A percentile compares a stretch with the other conserved stretches of the same genome.
Conservation (phyloP, 2,329 filamentous ascomycete genomes). For the Phaeoacremonium minimum region DNA sequence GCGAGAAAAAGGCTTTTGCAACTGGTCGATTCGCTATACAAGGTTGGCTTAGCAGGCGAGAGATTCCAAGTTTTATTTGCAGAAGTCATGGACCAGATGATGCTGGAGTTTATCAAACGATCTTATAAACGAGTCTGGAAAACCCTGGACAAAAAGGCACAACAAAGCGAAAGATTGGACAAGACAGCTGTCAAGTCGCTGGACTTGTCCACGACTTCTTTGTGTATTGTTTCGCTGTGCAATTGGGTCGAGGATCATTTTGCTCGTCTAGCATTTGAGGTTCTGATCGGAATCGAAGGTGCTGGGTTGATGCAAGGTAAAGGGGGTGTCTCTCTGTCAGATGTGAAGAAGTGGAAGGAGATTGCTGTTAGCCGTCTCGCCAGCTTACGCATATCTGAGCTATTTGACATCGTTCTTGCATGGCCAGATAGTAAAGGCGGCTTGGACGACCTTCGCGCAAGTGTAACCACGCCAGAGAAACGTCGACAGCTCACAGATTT, state of each 20-base stretch:
- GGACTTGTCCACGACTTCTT: slow-evolving; percentile 35
- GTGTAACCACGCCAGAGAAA: slow-evolving; percentile 63
- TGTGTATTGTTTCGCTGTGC: slow-evolving; percentile 55
- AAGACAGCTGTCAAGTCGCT: slow-evolving; percentile 12
- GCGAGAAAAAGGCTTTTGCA: slow-evolving; percentile 48
- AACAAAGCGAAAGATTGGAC: slow-evolving; percentile 4
- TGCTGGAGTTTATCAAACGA: slow-evolving; percentile 57
- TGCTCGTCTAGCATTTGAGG: slow-evolving; percentile 58
- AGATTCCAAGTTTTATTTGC: slow-evolving; percentile 68
- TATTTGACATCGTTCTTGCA: slow-evolving; percentile 74
- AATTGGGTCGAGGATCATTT: slow-evolving; percentile 68
- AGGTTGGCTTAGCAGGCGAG: slow-evolving; percentile 66
- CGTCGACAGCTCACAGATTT: slow-evolving; percentile 66
- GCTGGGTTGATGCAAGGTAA: slow-evolving; percentile 24
- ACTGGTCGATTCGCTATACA: slow-evolving; percentile 54
- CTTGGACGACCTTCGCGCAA: slow-evolving; percentile 68
- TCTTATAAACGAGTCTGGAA: slow-evolving; percentile 62
- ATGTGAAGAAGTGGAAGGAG: slow-evolving; percentile 67
- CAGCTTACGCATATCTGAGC: slow-evolving; percentile 61
- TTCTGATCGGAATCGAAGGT: slow-evolving; percentile 43
- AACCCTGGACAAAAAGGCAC: slow-evolving; percentile 17
- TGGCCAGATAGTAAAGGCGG: slow-evolving; percentile 72
- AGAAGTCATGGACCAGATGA: slow-evolving; percentile 62
- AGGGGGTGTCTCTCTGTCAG: slow-evolving; percentile 39
- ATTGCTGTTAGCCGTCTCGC: slow-evolving; percentile 66